phyloP scores from a whole-genome alignment of 176 grass and related monocot genomes.

The Eragrostis nindensis region DNA sequence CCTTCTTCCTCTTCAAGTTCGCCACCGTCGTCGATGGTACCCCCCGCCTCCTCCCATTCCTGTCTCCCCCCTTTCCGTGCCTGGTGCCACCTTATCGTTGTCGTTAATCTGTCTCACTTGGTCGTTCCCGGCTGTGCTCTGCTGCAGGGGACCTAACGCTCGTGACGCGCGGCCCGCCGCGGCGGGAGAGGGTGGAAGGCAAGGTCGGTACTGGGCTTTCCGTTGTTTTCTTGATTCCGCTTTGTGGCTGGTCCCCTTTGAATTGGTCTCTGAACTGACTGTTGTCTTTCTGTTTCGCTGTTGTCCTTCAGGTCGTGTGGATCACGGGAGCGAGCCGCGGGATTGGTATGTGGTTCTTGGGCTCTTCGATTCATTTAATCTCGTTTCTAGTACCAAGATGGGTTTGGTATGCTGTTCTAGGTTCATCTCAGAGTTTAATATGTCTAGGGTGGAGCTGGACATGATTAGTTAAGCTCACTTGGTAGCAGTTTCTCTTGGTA shows the following conservation, averaged over 20 bases:
- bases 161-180: slow-evolving; percentile 62
- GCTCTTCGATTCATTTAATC: slow-evolving; percentile 24
- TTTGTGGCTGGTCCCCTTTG: not conserved
- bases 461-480: not conserved
- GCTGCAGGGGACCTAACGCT: slow-evolving; percentile 89
- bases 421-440: not conserved
- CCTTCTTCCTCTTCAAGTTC: slow-evolving; percentile 66
- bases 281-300: not conserved
- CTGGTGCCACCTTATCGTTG: not conserved
- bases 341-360: slow-evolving; percentile 59
- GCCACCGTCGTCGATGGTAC: slow-evolving; percentile 78
- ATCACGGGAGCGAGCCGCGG: slow-evolving; percentile 94
- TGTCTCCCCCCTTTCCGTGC: not conserved
- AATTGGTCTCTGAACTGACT: slow-evolving; percentile 9
- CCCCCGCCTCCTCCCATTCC: not conserved
- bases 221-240: not conserved
- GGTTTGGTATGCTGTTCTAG: not conserved
- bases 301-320: slow-evolving; percentile 79
- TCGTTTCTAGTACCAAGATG: not conserved
- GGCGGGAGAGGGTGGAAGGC: slow-evolving; percentile 73
- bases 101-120: not conserved
- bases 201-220: slow-evolving; percentile 51
- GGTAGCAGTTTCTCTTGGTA: not conserved
- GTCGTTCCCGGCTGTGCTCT: not conserved
- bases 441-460: not conserved